Percentiles rank a stretch among this genome's conserved stretches.
Conservation (phyloP, 768 basidiomycete species). For the Terana coerulea region DNA sequence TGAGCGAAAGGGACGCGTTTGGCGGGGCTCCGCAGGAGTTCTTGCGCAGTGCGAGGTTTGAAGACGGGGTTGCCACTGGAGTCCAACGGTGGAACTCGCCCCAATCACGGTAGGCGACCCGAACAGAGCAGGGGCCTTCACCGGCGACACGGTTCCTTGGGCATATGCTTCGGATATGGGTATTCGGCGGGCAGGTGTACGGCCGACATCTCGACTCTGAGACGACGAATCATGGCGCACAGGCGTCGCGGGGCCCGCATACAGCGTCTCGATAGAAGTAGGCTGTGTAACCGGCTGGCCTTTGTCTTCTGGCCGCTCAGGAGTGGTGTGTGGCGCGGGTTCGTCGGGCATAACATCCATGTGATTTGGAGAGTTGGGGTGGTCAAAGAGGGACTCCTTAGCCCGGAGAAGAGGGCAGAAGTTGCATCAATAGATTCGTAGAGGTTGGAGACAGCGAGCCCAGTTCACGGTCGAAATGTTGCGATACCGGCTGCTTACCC, state of each 20-base stretch:
- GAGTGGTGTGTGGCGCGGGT: too few relatives aligned
- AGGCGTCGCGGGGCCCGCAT: conserved; percentile 1
- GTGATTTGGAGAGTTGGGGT: conserved; percentile 6
- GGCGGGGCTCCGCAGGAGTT: conserved; percentile 33
- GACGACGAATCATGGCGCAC: conserved; percentile 22
- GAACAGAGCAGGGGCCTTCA: conserved; percentile 37
- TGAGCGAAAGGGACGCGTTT: conserved; percentile 30
- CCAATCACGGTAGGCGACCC: background rate
- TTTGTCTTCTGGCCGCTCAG: too few relatives aligned
- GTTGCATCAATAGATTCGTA: conserved; percentile 35
- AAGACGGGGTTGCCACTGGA: conserved; percentile 35
- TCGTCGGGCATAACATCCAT: too few relatives aligned
- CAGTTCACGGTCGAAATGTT: conserved; percentile 27
- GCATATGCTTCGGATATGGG: conserved; percentile 49
- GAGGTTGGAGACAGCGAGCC: conserved; percentile 63
- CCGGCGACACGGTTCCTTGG: conserved; percentile 46
- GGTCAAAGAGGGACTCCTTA: too few relatives aligned
- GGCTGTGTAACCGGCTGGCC: too few relatives aligned
- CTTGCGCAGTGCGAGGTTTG: conserved; percentile 37
- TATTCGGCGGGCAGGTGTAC: conserved; percentile 65
- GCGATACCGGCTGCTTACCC: background rate
- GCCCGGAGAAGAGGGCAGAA: conserved; percentile 22
- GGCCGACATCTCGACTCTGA: conserved; percentile 36
- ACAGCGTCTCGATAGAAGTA: too few relatives aligned
- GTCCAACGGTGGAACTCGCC: background rate